Percentiles rank a stretch among this genome's conserved stretches.
Evolutionary conservation across 2,329 filamentous ascomycete species (phyloP).

Genomic region (Aspergillaceae sp.): DNA sequence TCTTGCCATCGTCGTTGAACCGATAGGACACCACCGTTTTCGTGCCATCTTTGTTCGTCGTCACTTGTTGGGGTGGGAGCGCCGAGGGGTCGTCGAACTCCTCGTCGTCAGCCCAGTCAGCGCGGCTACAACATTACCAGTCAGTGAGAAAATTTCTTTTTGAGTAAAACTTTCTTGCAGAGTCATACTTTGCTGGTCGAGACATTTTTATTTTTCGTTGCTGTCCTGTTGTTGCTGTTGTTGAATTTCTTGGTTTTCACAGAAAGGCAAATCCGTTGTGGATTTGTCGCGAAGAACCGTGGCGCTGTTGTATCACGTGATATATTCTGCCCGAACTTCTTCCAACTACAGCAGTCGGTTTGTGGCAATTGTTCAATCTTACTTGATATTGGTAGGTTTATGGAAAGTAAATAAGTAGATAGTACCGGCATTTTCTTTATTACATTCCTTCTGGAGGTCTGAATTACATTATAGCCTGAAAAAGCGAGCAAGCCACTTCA

Average conservation of each 20-base stretch:
- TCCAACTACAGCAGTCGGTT: no score
- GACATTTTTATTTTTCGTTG: constrained; percentile 33
- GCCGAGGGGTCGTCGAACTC: constrained; percentile 76
- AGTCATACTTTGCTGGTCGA: constrained; percentile 39
- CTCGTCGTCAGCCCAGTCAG: constrained; percentile 90
- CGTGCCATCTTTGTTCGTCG: constrained; percentile 95
- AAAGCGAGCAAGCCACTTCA: no score
- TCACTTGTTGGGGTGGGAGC: constrained; percentile 79
- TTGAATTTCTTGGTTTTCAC: constrained; percentile 31
- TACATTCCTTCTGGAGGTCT: no score
- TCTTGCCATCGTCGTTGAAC: constrained; percentile 87
- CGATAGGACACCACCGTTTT: constrained; percentile 89
- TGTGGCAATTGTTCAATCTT: no score
- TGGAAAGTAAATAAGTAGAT: no score
- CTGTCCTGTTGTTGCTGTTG: constrained; percentile 17
- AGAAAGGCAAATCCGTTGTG: constrained; percentile 35
- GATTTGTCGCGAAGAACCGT: constrained; percentile 32
- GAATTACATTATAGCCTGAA: no score
- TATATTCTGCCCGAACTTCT: not conserved
- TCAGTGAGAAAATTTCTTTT: no score
- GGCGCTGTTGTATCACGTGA: constrained; percentile 22
- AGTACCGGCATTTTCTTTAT: no score
- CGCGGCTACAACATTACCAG: constrained; percentile 36
- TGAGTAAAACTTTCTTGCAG: not conserved
- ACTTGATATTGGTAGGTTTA: no score